Evolutionary conservation across 306 rosid genomes (phyloP).

Genomic region (Prunus salicina): DNA sequence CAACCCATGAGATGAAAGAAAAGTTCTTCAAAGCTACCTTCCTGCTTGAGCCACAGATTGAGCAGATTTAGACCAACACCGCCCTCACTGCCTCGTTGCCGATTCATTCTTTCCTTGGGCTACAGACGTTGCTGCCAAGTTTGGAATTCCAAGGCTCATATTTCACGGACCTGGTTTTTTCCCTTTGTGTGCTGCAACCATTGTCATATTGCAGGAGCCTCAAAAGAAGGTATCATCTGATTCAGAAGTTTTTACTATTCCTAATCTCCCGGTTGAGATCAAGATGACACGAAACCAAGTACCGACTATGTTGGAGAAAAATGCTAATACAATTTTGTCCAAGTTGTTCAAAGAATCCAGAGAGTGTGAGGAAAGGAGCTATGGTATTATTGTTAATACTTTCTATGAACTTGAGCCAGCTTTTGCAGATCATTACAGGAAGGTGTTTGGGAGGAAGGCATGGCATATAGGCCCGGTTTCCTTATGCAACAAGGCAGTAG

Average conservation of each 20-base stretch:
- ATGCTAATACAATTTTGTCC: neutral
- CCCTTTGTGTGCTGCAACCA: neutral
- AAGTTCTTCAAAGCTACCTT: neutral
- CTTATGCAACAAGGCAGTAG: conserved; percentile 19
- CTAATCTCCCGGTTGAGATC: conserved; percentile 15
- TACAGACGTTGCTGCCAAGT: conserved; percentile 9
- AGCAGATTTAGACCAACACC: neutral
- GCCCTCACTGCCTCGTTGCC: neutral
- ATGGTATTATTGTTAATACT: conserved; percentile 49
- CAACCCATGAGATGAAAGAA: neutral
- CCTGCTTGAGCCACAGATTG: conserved; percentile 12
- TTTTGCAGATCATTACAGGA: conserved; percentile 49
- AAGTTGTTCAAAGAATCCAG: conserved; percentile 5
- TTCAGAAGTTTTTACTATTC: neutral
- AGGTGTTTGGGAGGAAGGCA: conserved; percentile 40
- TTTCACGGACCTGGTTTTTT: conserved; percentile 19
- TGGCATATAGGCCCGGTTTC: conserved; percentile 64
- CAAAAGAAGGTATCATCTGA: conserved; percentile 1
- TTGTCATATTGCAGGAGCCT: neutral
- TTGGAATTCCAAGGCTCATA: conserved; percentile 6
- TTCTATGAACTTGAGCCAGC: conserved; percentile 49
- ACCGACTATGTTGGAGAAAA: neutral
- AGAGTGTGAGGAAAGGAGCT: conserved; percentile 38
- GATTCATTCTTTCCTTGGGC: conserved; percentile 4
- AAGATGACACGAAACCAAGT: neutral